phyloP scores from a whole-genome alignment of 495 filamentous ascomycete species.

The Darksidea phi region DNA sequence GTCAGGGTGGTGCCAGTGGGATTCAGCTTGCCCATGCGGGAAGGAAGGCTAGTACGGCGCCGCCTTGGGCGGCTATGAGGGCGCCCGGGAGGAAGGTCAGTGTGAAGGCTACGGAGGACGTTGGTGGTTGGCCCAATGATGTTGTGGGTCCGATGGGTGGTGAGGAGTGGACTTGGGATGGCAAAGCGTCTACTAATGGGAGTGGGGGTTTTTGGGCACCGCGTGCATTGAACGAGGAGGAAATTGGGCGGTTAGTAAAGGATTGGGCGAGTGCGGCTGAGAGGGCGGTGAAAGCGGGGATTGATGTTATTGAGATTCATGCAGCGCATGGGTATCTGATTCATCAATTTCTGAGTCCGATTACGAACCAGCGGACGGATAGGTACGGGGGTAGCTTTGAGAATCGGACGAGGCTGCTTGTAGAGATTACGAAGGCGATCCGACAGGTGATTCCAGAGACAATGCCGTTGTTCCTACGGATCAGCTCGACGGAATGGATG shows the following conservation, averaged over 20 bases:
- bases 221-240: conserved; percentile 54
- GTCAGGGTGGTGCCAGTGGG: conserved; percentile 65
- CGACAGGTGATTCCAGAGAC: conserved; percentile 31
- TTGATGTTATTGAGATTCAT: conserved; percentile 59
- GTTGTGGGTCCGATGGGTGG: conserved; percentile 52
- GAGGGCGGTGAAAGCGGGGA: conserved; percentile 57
- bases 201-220: conserved; percentile 41
- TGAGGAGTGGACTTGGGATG: conserved; percentile 46
- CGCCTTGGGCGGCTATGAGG: conserved; percentile 59
- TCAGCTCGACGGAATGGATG: conserved; percentile 47
- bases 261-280: conserved; percentile 56
- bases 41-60: conserved; percentile 67
- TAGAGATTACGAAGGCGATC: conserved; percentile 41
- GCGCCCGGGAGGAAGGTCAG: conserved; percentile 33
- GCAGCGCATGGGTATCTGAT: conserved; percentile 51
- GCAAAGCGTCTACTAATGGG: conserved; percentile 47
- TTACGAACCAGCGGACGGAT: conserved; percentile 47
- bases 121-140: conserved; percentile 63
- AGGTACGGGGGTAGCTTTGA: conserved; percentile 49
- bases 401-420: conserved; percentile 43
- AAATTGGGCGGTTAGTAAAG: conserved; percentile 58
- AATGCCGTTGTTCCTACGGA: conserved; percentile 44
- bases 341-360: conserved; percentile 41
- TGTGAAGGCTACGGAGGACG: conserved; percentile 51
- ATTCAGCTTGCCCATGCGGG: conserved; percentile 79